Conservation (phyloP, 2,329 filamentous ascomycete species). For the Ophiostoma pallidulum region DNA sequence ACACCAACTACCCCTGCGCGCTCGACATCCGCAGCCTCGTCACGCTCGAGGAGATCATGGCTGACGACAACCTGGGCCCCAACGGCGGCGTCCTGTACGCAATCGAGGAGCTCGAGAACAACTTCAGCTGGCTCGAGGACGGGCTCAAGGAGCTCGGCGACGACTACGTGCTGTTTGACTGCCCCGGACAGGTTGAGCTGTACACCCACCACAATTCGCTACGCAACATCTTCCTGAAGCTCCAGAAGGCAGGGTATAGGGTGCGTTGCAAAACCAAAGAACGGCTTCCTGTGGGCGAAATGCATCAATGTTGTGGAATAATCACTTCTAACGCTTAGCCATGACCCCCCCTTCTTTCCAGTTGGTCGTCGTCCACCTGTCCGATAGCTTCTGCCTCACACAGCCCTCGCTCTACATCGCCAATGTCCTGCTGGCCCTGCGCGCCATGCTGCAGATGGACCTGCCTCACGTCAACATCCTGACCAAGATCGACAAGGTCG, state of each 20-base stretch:
- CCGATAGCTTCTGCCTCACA: slow-evolving; percentile 88
- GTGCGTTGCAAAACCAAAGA: slow-evolving; percentile 40
- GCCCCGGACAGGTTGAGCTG: slow-evolving; percentile 91
- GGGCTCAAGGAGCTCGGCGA: slow-evolving; percentile 72
- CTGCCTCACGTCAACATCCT: slow-evolving; percentile 92
- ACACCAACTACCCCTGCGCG: slow-evolving; percentile 77
- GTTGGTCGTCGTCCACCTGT: slow-evolving; percentile 88
- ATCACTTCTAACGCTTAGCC: no score
- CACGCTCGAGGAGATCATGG: slow-evolving; percentile 91
- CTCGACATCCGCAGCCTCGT: slow-evolving; percentile 85
- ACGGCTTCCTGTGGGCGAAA: no score
- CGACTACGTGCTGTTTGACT: slow-evolving; percentile 92
- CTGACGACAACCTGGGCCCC: slow-evolving; percentile 77
- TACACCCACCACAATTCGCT: slow-evolving; percentile 92
- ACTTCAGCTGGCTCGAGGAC: slow-evolving; percentile 83
- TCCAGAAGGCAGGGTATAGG: slow-evolving; percentile 87
- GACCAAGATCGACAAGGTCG: slow-evolving; percentile 93
- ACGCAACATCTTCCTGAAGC: slow-evolving; percentile 79
- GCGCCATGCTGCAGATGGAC: slow-evolving; percentile 97
- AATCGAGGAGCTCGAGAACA: slow-evolving; percentile 88
- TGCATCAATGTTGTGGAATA: no score
- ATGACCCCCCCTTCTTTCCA: no score
- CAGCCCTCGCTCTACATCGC: slow-evolving; percentile 92
- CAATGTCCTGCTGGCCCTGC: slow-evolving; percentile 81
- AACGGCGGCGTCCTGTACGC: slow-evolving; percentile 92